Evolutionary conservation across 2,329 filamentous ascomycete species (phyloP).

Genomic region (Cercospora citrullina): DNA sequence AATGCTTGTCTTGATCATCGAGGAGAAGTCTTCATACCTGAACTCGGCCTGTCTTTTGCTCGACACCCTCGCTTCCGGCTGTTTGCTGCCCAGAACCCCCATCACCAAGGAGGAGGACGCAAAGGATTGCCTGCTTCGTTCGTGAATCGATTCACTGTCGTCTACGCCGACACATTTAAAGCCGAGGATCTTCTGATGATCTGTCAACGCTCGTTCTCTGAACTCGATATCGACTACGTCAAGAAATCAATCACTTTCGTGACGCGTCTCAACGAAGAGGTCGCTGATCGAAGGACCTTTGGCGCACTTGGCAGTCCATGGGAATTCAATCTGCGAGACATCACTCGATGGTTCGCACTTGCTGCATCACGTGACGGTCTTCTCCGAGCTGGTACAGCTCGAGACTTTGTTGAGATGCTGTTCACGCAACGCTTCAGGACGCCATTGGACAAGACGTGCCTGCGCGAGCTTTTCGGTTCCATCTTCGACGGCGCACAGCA

Average conservation of each 20-base stretch:
- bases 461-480: constrained; percentile 66
- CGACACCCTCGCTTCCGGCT: constrained; percentile 88
- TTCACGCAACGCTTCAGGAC: constrained; percentile 87
- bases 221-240: constrained; percentile 60
- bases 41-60: constrained; percentile 90
- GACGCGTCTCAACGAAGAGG: constrained; percentile 71
- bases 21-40: constrained; percentile 91
- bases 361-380: constrained; percentile 62
- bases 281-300: constrained; percentile 58
- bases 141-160: constrained; percentile 96
- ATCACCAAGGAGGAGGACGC: constrained; percentile 92
- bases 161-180: constrained; percentile 89
- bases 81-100: constrained; percentile 95
- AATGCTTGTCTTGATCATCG: constrained; percentile 97
- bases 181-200: constrained; percentile 80
- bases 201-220: constrained; percentile 73
- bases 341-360: constrained; percentile 81
- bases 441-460: constrained; percentile 63
- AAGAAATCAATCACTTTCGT: constrained; percentile 74
- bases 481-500: constrained; percentile 56
- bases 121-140: constrained; percentile 95
- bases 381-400: constrained; percentile 59
- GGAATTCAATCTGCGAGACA: constrained; percentile 94
- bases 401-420: constrained; percentile 78
- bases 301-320: constrained; percentile 71